A percentile compares a stretch with the other conserved stretches of the same genome.
Conservation (phyloP, 1,284 basidiomycete genomes). For the Prillingera fragicola region DNA sequence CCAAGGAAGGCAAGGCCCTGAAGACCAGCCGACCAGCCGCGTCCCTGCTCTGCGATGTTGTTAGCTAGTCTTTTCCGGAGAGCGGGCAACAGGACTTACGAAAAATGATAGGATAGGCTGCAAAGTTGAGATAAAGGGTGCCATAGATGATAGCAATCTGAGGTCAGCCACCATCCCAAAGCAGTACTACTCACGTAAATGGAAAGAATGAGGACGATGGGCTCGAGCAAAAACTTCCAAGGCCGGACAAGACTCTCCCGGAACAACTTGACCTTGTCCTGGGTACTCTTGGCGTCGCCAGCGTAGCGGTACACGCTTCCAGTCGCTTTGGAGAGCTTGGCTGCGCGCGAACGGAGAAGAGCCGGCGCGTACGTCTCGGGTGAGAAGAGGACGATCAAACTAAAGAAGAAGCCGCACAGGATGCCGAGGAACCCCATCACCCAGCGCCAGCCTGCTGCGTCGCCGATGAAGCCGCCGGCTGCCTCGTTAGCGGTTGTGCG, state of each 20-base stretch:
- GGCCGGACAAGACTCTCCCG: conserved; percentile 46
- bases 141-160: conserved; percentile 53
- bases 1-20: conserved; percentile 63
- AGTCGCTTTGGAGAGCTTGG: conserved; percentile 39
- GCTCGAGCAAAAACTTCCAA: conserved; percentile 49
- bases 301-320: conserved; percentile 45
- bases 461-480: conserved; percentile 11
- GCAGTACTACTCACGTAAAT: conserved; percentile 42
- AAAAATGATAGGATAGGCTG: conserved; percentile 56
- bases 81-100: conserved; percentile 43
- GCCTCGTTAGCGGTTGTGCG: no score
- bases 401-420: conserved; percentile 21
- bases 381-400: conserved; percentile 33
- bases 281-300: conserved; percentile 47
- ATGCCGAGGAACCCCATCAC: conserved; percentile 62
- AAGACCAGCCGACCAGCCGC: conserved; percentile 57
- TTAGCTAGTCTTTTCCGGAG: no score
- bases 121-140: conserved; percentile 34
- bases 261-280: conserved; percentile 36
- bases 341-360: conserved; percentile 43
- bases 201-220: conserved; percentile 49
- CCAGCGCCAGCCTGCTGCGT: conserved; percentile 6
- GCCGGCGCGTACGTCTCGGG: conserved; percentile 50
- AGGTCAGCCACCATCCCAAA: not conserved
- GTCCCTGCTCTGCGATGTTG: conserved; percentile 56